These are phyloP conservation scores for Fusarium vanettenii DNA, from an alignment of 2,329 filamentous ascomycete genomes.

Conservation along the genomic window DNA sequence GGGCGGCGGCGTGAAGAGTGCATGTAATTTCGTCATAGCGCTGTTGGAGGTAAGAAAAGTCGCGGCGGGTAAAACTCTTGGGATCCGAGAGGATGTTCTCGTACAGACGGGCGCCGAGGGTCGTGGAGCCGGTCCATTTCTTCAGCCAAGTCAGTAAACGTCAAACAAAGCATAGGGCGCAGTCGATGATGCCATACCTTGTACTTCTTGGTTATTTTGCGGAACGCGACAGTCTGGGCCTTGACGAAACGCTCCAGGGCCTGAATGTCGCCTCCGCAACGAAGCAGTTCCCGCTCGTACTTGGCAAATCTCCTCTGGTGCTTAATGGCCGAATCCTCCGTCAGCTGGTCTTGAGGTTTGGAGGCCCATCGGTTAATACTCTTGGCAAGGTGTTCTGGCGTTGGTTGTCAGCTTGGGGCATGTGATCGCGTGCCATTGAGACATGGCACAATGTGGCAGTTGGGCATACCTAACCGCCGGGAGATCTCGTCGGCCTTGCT, in stretches of 20 bases:
- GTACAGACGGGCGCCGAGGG: conserved; percentile 73
- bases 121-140: conserved; percentile 84
- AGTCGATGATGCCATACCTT: conserved; percentile 51
- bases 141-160: conserved; percentile 43
- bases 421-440: conserved; percentile 26
- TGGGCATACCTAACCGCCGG: conserved; percentile 70
- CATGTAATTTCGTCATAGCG: conserved; percentile 64
- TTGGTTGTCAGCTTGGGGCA: conserved; percentile 37
- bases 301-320: conserved; percentile 64
- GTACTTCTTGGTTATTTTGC: conserved; percentile 89
- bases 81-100: conserved; percentile 73
- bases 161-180: background rate
- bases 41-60: conserved; percentile 66
- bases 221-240: conserved; percentile 80
- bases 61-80: conserved; percentile 77
- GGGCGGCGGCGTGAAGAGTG: conserved; percentile 59
- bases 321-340: conserved; percentile 53
- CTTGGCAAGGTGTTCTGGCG: conserved; percentile 60
- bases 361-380: conserved; percentile 60
- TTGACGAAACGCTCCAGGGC: conserved; percentile 77
- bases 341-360: conserved; percentile 47
- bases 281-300: conserved; percentile 63
- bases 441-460: conserved; percentile 9
- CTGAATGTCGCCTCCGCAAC: conserved; percentile 77
- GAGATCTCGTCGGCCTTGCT: conserved; percentile 85